Percentiles rank a stretch among this genome's conserved stretches.
Conservation (phyloP, 768 basidiomycete genomes). For the Kwoniella sp. region DNA sequence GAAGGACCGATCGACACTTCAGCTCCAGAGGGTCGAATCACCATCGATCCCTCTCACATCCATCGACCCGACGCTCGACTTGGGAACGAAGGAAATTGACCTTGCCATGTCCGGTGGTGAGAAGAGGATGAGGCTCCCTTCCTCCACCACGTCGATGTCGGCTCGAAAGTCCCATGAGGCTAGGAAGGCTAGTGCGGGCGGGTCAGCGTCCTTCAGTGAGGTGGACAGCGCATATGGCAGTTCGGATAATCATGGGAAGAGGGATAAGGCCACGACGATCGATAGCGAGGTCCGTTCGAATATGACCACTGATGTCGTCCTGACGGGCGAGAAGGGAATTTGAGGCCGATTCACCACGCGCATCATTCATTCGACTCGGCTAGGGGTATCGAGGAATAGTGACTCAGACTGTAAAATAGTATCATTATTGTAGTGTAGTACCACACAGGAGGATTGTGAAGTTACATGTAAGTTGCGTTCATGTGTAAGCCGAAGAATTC, state of each 20-base stretch:
- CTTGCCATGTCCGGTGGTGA: background rate
- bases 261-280: background rate
- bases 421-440: too few species aligned
- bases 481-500: background rate
- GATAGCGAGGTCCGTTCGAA: background rate
- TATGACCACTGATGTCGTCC: constrained; percentile 7
- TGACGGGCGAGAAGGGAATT: constrained; percentile 1
- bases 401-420: too few species aligned
- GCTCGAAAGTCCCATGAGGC: background rate
- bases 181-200: background rate
- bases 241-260: background rate
- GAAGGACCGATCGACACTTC: background rate
- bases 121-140: background rate
- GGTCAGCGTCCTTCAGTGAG: background rate
- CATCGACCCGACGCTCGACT: background rate
- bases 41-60: constrained; percentile 5
- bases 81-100: background rate
- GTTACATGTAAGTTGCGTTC: constrained; percentile 1
- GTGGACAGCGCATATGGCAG: background rate
- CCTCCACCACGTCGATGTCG: background rate
- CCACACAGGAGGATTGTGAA: background rate
- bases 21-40: constrained; percentile 4
- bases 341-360: background rate
- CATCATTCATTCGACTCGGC: background rate
- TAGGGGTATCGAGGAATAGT: background rate